phyloP scores from a whole-genome alignment of 192 early-diverging fungal genomes.

The Podila epicladia region DNA sequence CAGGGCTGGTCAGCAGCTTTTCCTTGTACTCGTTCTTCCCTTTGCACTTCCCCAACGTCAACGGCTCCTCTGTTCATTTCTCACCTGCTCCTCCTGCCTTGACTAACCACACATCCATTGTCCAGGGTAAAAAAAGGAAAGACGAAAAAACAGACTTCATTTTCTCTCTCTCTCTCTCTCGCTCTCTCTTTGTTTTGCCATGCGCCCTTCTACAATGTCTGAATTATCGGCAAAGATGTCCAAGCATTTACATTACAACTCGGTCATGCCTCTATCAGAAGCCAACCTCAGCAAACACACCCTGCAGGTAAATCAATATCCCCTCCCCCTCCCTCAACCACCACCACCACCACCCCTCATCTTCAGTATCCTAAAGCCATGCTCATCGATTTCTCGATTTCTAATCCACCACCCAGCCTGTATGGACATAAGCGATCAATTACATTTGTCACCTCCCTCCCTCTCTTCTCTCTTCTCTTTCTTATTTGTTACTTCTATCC shows the following conservation, averaged over 20 bases:
- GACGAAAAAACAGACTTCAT: no score
- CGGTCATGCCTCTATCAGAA: slow-evolving; percentile 34
- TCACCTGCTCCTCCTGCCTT: not conserved
- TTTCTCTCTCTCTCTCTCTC: no score
- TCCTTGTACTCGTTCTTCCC: not conserved
- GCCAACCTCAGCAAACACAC: slow-evolving; percentile 45
- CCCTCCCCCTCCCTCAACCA: not conserved
- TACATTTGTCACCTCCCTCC: not conserved
- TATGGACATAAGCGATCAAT: no score
- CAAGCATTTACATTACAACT: slow-evolving; percentile 15
- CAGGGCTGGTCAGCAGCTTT: not conserved
- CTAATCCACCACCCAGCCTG: no score
- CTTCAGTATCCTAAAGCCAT: no score
- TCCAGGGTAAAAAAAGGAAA: no score
- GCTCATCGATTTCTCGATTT: no score
- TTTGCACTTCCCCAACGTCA: not conserved
- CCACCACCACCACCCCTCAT: not conserved
- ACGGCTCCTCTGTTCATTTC: not conserved
- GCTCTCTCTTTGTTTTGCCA: not conserved
- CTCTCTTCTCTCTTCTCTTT: not conserved
- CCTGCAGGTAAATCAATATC: slow-evolving; percentile 17
- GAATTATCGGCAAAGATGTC: slow-evolving; percentile 24
- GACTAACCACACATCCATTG: not conserved
- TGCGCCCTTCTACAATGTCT: slow-evolving; percentile 4
- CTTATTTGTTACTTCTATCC: not conserved